A percentile compares a stretch with the other conserved stretches of the same genome.
Conservation (phyloP, 192 early-diverging fungal species). For the Coemansia sp. region DNA sequence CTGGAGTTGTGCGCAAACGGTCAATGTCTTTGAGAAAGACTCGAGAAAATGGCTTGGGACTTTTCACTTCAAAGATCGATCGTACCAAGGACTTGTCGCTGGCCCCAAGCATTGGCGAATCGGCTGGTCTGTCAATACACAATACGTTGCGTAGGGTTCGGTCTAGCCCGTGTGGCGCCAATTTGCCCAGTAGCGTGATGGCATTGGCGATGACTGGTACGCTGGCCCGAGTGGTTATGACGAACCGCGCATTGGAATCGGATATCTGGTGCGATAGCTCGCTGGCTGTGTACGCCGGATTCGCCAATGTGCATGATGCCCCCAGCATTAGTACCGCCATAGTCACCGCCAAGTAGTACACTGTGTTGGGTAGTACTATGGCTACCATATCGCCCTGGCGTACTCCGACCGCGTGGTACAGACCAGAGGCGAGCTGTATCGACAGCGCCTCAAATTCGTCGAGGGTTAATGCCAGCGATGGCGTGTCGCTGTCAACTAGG, state of each 20-base stretch:
- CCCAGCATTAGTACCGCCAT: conserved; percentile 60
- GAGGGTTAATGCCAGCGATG: not conserved
- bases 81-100: not conserved
- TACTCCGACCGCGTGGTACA: conserved; percentile 51
- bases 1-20: conserved; percentile 28
- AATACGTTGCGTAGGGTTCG: not conserved
- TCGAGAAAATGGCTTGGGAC: not conserved
- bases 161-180: not conserved
- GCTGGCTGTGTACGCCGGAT: conserved; percentile 71
- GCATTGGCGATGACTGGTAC: conserved; percentile 20
- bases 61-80: conserved; percentile 18
- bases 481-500: conserved; percentile 12
- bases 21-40: not conserved
- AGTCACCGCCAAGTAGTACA: conserved; percentile 61
- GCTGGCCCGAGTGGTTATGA: conserved; percentile 52
- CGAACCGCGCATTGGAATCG: conserved; percentile 62
- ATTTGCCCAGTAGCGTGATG: conserved; percentile 21
- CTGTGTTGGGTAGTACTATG: conserved; percentile 66
- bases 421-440: conserved; percentile 11
- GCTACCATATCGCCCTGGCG: conserved; percentile 68
- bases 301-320: conserved; percentile 64
- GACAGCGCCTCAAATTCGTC: conserved; percentile 4
- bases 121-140: not conserved
- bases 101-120: not conserved
- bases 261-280: conserved; percentile 74